Base-by-base conservation (phyloP, 805 yeast genomes). In the Huiozyma sinensis region DNA sequence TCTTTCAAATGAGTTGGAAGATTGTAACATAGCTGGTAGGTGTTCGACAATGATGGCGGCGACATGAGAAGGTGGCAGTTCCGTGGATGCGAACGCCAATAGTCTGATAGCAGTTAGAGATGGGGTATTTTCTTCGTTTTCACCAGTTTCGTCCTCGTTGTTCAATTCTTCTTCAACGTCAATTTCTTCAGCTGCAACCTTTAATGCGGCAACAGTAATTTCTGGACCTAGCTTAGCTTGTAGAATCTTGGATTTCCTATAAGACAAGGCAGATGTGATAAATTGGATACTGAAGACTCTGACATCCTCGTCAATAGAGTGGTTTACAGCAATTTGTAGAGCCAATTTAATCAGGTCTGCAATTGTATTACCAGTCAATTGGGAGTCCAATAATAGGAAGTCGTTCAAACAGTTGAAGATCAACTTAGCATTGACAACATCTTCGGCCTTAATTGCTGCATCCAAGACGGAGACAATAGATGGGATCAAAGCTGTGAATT, bases 1-100 rank as follows among this genome's bases (percentile, higher is more conserved):
- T 70, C 94, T 80, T 68, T 83, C 87, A 51, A 76, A 81, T 49
- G 74, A 72, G 61, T 85, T 78, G n/a, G 76, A 51, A 12, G 89
- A 75, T 40, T 76, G 66, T 48, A 81, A 63, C 71, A 80, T 65
- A 38, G 73, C 60, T 38, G 76, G 73, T 50, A 84, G 63, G 51
- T 73, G 75, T 51, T 79, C 84, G 48, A 87, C 71, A 49, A 90
- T 72, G 38, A 95, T 90, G 50, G 72, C 75, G 51, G 89, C 79
- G 45, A 85, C 95, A 65, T 92, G 98, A 37, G 87, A 76, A 41
- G 97, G 95, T 43, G 99, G 96, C 56, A 92, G 72, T 57, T 82
- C 88, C 38, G 81, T 70, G 12, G 97, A 77, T 52, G 90, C 77
- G 57, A 77, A 76, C 43, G 86, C 83, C 43, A 92, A 64, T 47